phyloP scores from a whole-genome alignment of 139 green algal genomes.

The Picocystis salinarum region DNA sequence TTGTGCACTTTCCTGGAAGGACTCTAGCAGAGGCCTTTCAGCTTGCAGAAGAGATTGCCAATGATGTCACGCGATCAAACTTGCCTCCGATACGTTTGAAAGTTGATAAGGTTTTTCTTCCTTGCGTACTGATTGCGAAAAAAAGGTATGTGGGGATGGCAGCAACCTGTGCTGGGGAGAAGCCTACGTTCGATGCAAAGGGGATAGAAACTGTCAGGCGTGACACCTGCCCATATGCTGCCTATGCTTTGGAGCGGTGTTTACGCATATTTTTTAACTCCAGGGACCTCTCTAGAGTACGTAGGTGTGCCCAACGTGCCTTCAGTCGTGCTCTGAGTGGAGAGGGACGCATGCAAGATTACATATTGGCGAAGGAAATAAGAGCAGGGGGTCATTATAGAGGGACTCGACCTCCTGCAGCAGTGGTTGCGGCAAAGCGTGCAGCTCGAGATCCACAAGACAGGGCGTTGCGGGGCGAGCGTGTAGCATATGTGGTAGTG shows the following conservation, averaged over 20 bases:
- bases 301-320: conserved; percentile 18
- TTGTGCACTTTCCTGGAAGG: conserved; percentile 66
- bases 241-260: conserved; percentile 64
- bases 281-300: conserved; percentile 41
- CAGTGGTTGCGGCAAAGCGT: too few species aligned
- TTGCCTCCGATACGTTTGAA: conserved; percentile 74
- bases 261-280: conserved; percentile 67
- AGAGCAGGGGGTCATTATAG: not conserved
- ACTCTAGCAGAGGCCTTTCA: conserved; percentile 37
- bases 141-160: conserved; percentile 97
- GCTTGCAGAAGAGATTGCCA: conserved; percentile 74
- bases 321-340: not conserved
- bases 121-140: conserved; percentile 72
- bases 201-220: conserved; percentile 88
- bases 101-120: conserved; percentile 69
- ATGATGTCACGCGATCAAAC: conserved; percentile 61
- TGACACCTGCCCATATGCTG: conserved; percentile 73
- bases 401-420: not conserved
- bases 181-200: conserved; percentile 56
- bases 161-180: too few species aligned
- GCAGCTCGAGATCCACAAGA: too few species aligned
- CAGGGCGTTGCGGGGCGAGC: too few species aligned
- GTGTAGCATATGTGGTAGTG: too few species aligned
- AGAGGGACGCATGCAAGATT: not conserved
- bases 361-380: not conserved